Base-by-base conservation (phyloP, 768 basidiomycete species). In the Russula lepida region DNA sequence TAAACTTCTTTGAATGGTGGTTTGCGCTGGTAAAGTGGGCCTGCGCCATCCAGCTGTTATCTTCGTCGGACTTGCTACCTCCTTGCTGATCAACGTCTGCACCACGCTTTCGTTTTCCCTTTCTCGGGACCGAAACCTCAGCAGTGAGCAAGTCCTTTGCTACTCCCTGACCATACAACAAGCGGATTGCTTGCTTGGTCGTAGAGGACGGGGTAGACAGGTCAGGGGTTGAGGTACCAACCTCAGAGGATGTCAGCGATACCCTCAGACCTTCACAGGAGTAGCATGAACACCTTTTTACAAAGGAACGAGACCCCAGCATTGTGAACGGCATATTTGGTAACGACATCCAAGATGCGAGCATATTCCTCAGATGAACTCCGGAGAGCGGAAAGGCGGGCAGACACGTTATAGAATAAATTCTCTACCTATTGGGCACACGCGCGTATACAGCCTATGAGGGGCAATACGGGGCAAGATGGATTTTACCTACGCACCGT, bases 241-340 rank as follows among this genome's bases (percentile, higher is more conserved):
- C 80, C 93, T 95, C 58, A 6, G 25, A 37, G 23, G 21, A 30
- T 17, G n/a, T 54, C 44, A 58, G 33, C 21, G 17, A 23, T 44
- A 44, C 15, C 27, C 54, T 46, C 11, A 44, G 28, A 13, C n/a
- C 23, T 28, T 41, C 30, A 59, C 28, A 27, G 11, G 12, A 27
- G 30, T 33, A 5, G 32, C 23, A 41, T 52, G 55, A 67, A 49
- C 50, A 88, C 92, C 82, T 98, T 98, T 72, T 90, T 95, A 79
- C 95, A 98, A 0, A 84, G 78, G 74, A 98, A 95, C 0, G 93
- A 81, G 3, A 94, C 84, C 12, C 80, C 82, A 0, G 95, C 83
- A 70, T 99, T 98, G 71, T 99, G 97, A 11, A 95, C 79, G 0
- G 97, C 92, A 69, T 99, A 99, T 63, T 88, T 89, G 2, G 90